Conservation (phyloP, 2,329 filamentous ascomycete genomes). For the Fonsecaea pugnacius region DNA sequence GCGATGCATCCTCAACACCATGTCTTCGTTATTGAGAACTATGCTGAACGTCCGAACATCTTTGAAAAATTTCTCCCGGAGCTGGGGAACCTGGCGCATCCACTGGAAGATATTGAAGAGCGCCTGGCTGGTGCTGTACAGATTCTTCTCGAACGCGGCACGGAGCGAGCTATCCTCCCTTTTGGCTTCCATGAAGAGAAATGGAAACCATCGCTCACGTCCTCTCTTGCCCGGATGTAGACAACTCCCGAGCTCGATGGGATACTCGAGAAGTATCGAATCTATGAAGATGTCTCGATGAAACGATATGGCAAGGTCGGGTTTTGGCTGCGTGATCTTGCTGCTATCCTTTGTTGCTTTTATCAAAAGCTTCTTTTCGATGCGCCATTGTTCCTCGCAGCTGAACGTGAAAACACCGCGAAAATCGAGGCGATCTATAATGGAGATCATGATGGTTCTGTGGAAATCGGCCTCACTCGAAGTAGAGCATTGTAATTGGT, state of each 20-base stretch:
- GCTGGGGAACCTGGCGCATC: constrained; percentile 15
- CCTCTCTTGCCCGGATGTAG: constrained; percentile 14
- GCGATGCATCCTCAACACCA: constrained; percentile 13
- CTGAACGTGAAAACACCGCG: constrained; percentile 10
- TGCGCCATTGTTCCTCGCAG: constrained; percentile 18
- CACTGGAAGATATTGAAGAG: constrained; percentile 24
- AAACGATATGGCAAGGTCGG: constrained; percentile 19
- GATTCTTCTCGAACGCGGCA: constrained; percentile 16
- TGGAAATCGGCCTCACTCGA: constrained; percentile 22
- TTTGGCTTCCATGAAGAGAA: constrained; percentile 20
- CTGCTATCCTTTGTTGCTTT: constrained; percentile 3
- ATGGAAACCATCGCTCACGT: constrained; percentile 16
- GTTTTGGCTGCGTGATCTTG: constrained; percentile 19
- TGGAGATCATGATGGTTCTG: constrained; percentile 18
- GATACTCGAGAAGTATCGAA: constrained; percentile 2
- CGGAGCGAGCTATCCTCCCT: constrained; percentile 19
- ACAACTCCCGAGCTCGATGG: constrained; percentile 8
- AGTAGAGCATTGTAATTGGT: constrained; percentile 10
- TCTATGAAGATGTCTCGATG: constrained; percentile 14
- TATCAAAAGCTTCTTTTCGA: constrained; percentile 6
- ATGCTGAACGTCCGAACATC: constrained; percentile 19
- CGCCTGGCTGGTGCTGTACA: constrained; percentile 18
- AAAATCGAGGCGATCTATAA: constrained; percentile 20
- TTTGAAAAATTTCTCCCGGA: constrained; percentile 19
- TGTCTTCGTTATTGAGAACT: constrained; percentile 20